A percentile compares a stretch with the other conserved stretches of the same genome.
Evolutionary conservation across 2,329 filamentous ascomycete genomes (phyloP).

Genomic region (Xylariomycetidae sp.): DNA sequence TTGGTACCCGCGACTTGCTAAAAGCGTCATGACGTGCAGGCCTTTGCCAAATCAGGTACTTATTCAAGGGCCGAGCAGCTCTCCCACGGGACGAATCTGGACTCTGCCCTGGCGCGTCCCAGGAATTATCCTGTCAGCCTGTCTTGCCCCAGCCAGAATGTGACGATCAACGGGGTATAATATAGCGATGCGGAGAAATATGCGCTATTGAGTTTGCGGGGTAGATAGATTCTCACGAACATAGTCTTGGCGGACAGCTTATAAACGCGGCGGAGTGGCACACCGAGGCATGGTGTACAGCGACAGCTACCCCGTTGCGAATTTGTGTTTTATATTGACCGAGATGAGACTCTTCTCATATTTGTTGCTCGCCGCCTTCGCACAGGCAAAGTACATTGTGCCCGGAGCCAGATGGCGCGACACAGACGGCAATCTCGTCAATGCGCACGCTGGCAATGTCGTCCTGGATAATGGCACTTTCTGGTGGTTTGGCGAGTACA

Average conservation of each 20-base stretch:
- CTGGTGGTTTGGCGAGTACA: conserved; percentile 60
- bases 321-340: too few species aligned
- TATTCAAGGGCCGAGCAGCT: too few species aligned
- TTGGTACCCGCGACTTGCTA: too few species aligned
- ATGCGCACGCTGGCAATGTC: conserved; percentile 57
- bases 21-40: too few species aligned
- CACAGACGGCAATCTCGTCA: conserved; percentile 55
- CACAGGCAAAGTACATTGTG: conserved; percentile 51
- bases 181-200: conserved; percentile 22
- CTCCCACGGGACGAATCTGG: too few species aligned
- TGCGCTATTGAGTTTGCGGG: conserved; percentile 5
- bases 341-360: conserved; percentile 4
- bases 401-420: conserved; percentile 58
- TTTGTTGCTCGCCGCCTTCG: conserved; percentile 13
- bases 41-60: too few species aligned
- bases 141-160: too few species aligned
- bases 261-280: conserved; percentile 2
- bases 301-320: too few species aligned
- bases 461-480: conserved; percentile 50
- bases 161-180: conserved; percentile 19
- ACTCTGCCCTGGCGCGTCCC: too few species aligned
- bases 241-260: conserved; percentile 6
- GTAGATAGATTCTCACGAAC: conserved; percentile 9
- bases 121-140: too few species aligned
- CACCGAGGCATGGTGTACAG: conserved; percentile 5